Base-by-base conservation (phyloP, 345 rosid species). In the Salix arbutifolia region DNA sequence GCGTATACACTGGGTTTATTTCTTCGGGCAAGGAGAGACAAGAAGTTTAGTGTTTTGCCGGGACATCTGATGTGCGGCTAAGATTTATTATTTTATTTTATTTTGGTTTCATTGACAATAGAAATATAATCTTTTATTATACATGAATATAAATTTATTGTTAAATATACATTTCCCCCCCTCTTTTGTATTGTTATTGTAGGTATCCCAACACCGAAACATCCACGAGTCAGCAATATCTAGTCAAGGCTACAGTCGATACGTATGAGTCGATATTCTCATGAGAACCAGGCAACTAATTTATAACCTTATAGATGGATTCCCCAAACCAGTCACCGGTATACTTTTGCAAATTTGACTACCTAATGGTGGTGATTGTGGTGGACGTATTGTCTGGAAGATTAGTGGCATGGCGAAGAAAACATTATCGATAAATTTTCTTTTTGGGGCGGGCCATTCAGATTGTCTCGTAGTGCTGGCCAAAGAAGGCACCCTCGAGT, bases 261-360 rank as follows among this genome's bases (percentile, higher is more conserved):
- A 13, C 30, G 14, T 17, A 13, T 0, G 23, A 61, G 37, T 26
- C 19, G n/a, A 2, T 26, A 64, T 64, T 64, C 67, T 31, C 12
- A 12, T 23, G 37, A 26, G 8, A 64, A 26, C 67, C 3, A 30
- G 5, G 8, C 31, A 28, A 2, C 4, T 25, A 65, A 23, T 11
- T 75, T 21, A 5, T 5, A 28, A 56, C 37, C 16, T 33, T 21
- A 2, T 14, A 58, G 67, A 80, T 28, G 25, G 68, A 73, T 82
- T 64, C 77, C 30, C 71, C 70, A 35, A 72, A 72, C 31, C 25
- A 23, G 13, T 48, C 4, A 52, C 53, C 23, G 5, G 21, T 4
- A 26, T 71, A 17, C 35, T 74, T 77, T 74, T 81, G 38, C 37
- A 33, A 65, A 35, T 61, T 78, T 75, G 75, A 76, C 72, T 65